phyloP scores from a whole-genome alignment of 257 asterid genomes.

The Ballota nigra region DNA sequence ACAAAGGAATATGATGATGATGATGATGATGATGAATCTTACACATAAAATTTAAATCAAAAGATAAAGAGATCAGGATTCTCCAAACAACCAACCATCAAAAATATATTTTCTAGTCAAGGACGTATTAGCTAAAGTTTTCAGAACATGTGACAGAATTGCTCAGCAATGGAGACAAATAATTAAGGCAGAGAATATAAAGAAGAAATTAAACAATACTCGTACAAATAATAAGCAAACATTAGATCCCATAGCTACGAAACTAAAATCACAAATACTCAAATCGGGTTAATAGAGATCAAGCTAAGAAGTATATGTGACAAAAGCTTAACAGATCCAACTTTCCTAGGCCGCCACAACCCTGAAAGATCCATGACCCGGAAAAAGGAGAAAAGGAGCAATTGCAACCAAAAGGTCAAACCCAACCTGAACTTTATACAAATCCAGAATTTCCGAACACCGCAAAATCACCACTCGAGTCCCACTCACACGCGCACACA shows the following conservation, averaged over 20 bases:
- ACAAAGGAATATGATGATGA: neutral
- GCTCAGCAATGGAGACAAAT: neutral
- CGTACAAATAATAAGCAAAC: neutral
- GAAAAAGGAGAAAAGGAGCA: conserved; percentile 12
- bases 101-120: neutral
- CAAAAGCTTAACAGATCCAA: conserved; percentile 10
- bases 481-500: conserved; percentile 24
- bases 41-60: neutral
- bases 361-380: conserved; percentile 17
- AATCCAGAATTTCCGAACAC: conserved; percentile 25
- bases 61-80: neutral
- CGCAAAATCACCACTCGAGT: conserved; percentile 13
- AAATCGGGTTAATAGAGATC: conserved; percentile 5
- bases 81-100: conserved; percentile 11
- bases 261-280: neutral
- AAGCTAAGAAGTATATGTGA: neutral
- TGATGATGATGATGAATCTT: neutral
- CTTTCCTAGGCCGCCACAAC: conserved; percentile 23
- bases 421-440: conserved; percentile 21
- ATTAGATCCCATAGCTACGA: conserved; percentile 20
- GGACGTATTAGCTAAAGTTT: neutral
- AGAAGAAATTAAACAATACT: neutral
- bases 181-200: neutral
- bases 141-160: neutral
- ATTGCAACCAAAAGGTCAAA: conserved; percentile 28